Evolutionary conservation across 1,139 yeast species (phyloP).

Genomic region (Kluyveromyces sp.): DNA sequence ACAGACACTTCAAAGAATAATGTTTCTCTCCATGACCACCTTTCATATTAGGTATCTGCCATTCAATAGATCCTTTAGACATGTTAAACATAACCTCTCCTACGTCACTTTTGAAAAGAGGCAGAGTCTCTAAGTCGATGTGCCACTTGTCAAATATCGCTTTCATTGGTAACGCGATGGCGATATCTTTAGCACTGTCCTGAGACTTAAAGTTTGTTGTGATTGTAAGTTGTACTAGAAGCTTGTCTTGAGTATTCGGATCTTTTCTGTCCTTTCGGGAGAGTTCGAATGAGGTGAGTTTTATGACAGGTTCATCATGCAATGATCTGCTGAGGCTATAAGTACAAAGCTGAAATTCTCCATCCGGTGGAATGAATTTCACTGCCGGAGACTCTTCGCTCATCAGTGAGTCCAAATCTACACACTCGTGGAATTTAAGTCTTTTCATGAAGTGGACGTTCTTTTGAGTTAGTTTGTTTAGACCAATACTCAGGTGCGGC

Average conservation of each 20-base stretch:
- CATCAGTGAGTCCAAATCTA: conserved; percentile 49
- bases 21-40: conserved; percentile 45
- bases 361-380: conserved; percentile 75
- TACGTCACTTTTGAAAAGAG: conserved; percentile 57
- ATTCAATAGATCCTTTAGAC: conserved; percentile 51
- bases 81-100: conserved; percentile 65
- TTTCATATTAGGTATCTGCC: conserved; percentile 51
- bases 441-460: conserved; percentile 37
- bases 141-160: conserved; percentile 34
- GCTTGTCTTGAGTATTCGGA: conserved; percentile 10
- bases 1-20: conserved; percentile 55
- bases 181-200: conserved; percentile 52
- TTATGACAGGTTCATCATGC: conserved; percentile 37
- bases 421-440: conserved; percentile 74
- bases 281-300: conserved; percentile 23
- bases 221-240: conserved; percentile 31
- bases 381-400: conserved; percentile 42
- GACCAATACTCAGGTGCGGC: conserved; percentile 63
- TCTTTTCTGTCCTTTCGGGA: conserved; percentile 25
- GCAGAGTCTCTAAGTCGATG: conserved; percentile 42
- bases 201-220: conserved; percentile 60
- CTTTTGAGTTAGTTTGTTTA: conserved; percentile 50
- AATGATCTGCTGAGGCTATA: conserved; percentile 35
- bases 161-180: conserved; percentile 52
- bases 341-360: conserved; percentile 56